Percentiles rank a stretch among this genome's conserved stretches.
Conservation (phyloP, 441 rosid genomes). For the Erodium chrysanthum region DNA sequence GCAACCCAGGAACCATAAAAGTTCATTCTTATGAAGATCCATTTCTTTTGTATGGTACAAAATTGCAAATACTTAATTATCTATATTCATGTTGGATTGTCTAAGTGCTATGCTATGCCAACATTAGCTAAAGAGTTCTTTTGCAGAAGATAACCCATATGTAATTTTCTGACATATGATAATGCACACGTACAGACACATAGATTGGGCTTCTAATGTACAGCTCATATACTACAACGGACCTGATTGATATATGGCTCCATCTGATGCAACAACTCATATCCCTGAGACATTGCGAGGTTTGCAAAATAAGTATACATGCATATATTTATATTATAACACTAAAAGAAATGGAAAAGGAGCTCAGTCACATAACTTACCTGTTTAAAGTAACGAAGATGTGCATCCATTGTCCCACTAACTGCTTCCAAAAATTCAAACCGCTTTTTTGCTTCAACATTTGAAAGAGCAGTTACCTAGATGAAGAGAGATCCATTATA, state of each 20-base stretch:
- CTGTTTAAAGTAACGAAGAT: slow-evolving; percentile 88
- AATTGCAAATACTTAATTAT: background rate
- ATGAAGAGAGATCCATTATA: background rate
- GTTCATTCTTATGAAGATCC: background rate
- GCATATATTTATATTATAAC: background rate
- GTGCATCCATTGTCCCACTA: slow-evolving; percentile 87
- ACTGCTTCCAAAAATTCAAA: slow-evolving; percentile 89
- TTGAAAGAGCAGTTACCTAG: slow-evolving; percentile 70
- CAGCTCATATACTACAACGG: slow-evolving; percentile 12
- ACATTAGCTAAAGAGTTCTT: background rate
- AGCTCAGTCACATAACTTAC: slow-evolving; percentile 23
- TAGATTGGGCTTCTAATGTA: background rate
- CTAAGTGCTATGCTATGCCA: background rate
- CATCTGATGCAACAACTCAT: slow-evolving; percentile 79
- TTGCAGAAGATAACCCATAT: background rate
- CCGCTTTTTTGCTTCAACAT: slow-evolving; percentile 80
- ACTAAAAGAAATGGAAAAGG: background rate
- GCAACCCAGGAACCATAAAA: background rate
- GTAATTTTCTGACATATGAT: no score
- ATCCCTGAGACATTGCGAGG: slow-evolving; percentile 41
- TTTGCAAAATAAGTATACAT: background rate
- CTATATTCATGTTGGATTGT: background rate
- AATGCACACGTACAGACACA: background rate
- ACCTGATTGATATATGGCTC: slow-evolving; percentile 91
- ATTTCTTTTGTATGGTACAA: background rate